These are phyloP conservation scores for Mrakiaceae sp. DNA, from an alignment of 1,284 basidiomycete species.

Conservation along the genomic window DNA sequence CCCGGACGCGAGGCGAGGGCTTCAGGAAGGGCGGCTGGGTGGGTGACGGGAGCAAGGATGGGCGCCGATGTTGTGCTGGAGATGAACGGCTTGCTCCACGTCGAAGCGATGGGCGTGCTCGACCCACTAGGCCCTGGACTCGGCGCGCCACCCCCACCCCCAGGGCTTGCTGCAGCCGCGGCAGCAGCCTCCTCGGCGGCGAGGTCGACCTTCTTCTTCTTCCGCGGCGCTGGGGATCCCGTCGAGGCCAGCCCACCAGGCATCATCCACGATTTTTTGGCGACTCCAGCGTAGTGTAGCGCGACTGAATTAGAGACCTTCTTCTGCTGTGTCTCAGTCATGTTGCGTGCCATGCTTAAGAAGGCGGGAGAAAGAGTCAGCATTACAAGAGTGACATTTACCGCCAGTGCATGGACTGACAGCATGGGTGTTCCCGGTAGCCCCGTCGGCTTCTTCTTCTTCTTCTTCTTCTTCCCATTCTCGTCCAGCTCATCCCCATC, in stretches of 20 bases:
- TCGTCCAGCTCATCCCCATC: constrained; percentile 19
- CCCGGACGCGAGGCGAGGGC: no score
- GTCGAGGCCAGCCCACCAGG: constrained; percentile 11
- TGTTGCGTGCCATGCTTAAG: constrained; percentile 20
- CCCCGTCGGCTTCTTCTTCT: not conserved
- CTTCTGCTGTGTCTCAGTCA: constrained; percentile 29
- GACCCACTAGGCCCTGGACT: not conserved
- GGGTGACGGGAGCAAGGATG: constrained; percentile 1
- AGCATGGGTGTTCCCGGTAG: no score
- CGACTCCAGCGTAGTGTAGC: constrained; percentile 24
- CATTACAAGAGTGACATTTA: no score
- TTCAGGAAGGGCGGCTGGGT: no score
- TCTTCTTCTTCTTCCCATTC: not conserved
- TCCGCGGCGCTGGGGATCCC: constrained; percentile 7
- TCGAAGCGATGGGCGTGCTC: not conserved
- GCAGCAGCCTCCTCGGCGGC: not conserved
- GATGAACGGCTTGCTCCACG: constrained; percentile 10
- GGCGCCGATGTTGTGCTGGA: constrained; percentile 5
- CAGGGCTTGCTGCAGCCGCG: constrained; percentile 17
- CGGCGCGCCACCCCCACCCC: not conserved
- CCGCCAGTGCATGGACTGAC: no score
- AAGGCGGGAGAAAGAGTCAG: no score
- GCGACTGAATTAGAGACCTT: constrained; percentile 27
- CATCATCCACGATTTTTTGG: constrained; percentile 27
- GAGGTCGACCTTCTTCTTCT: not conserved